Base-by-base conservation (phyloP, 768 basidiomycete species). In the Boletus barrowsii region DNA sequence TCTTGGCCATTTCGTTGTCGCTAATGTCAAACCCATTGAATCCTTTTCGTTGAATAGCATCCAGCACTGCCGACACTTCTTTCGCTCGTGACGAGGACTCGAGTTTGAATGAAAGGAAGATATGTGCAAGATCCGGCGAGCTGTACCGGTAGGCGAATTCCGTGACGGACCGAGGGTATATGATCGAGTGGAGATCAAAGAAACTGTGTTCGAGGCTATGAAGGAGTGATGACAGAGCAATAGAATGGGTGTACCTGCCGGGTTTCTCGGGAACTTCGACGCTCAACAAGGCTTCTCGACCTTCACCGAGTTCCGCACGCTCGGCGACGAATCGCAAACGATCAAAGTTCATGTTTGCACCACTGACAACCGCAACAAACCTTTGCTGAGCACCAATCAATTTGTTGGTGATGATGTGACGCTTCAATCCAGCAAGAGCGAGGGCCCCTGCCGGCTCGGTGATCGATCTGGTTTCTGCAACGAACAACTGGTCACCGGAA, bases 331-430 rank as follows among this genome's bases (percentile, higher is more conserved):
- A 99, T 10, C 97, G 84, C 43, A 99, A 72, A 41, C 96, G 84
- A 65, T 93, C 91, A 72, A 99, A 99, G 74, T 99, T 98, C 92
- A 99, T 97, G 73, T 99, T 98, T 17, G 96, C 97, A 20, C 97
- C 97, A 64, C 92, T 95, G 58, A 98, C 75, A 49, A 98, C 85
- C 6, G 83, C 94, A 30, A 98, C 95, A 59, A 95, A 97, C 53
- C 83, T 86, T 74, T 92, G 92, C 52, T 88, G 80, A 3, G 90
- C 84, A 36, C 90, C 91, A 48, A 93, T 62, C 33, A 98, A 82
- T 48, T 87, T 80, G 70, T 97, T 91, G 54, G 86, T 73, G 33
- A 83, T 59, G 62, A 99, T 93, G 68, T 96, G 82, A 13, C 83
- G 84, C 69, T 98, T 99, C 49, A 98, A 76, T 11, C 93, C 93